Conservation (phyloP, 768 basidiomycete genomes). For the Russula lepida region DNA sequence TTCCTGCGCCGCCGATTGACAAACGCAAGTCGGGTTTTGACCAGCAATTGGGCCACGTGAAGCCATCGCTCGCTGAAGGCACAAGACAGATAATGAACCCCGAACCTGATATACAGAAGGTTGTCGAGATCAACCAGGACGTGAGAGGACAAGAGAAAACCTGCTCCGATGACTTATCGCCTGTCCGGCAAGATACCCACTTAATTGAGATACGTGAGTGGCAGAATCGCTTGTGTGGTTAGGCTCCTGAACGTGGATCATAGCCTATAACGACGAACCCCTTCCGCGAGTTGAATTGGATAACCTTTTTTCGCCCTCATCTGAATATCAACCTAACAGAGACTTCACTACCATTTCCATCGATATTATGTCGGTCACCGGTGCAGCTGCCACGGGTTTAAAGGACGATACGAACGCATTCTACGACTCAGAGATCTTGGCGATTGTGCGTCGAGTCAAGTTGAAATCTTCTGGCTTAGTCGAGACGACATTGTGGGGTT, state of each 20-base stretch:
- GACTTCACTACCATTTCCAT: slow-evolving; percentile 58
- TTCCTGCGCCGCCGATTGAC: slow-evolving; percentile 33
- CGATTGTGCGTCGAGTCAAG: slow-evolving; percentile 62
- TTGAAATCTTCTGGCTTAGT: slow-evolving; percentile 56
- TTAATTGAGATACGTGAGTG: slow-evolving; percentile 31
- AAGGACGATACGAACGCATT: slow-evolving; percentile 45
- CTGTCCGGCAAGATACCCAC: background rate
- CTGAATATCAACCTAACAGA: slow-evolving; percentile 24
- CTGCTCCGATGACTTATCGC: background rate
- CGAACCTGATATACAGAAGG: background rate
- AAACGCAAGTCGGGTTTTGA: slow-evolving; percentile 62
- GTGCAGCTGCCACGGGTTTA: slow-evolving; percentile 40
- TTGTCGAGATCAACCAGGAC: background rate
- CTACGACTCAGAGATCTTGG: slow-evolving; percentile 65
- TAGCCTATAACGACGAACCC: slow-evolving; percentile 32
- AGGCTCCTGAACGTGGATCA: background rate
- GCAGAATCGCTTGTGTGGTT: background rate
- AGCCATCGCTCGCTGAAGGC: slow-evolving; percentile 65
- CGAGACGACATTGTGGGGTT: slow-evolving; percentile 65
- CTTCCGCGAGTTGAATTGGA: slow-evolving; percentile 44
- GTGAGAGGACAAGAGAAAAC: background rate
- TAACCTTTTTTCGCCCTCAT: slow-evolving; percentile 32
- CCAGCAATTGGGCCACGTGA: slow-evolving; percentile 49
- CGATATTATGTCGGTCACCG: slow-evolving; percentile 56
- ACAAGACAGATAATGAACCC: slow-evolving; percentile 23